These are phyloP conservation scores for Chrysanthemum lavandulifolium DNA, from an alignment of 129 eudicot species.

Conservation along the genomic window DNA sequence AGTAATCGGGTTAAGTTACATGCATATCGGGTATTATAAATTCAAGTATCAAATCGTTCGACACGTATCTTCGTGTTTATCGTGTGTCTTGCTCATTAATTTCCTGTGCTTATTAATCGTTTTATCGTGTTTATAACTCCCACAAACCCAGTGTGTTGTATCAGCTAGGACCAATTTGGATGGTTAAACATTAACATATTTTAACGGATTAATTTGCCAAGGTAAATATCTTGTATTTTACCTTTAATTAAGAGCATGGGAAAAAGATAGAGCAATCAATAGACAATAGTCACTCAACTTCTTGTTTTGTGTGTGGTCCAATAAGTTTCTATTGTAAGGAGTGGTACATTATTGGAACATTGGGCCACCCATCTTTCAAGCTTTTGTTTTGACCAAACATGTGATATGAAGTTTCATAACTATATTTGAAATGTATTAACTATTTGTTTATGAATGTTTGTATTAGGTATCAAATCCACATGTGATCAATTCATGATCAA, in stretches of 20 bases:
- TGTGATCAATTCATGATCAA: neutral
- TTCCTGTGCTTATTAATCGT: no score
- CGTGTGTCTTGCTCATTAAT: no score
- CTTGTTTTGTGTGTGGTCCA: conserved; percentile 14
- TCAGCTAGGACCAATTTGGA: no score
- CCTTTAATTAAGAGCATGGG: neutral
- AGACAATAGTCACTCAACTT: neutral
- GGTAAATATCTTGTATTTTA: neutral
- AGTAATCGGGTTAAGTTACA: no score
- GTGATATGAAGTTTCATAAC: neutral
- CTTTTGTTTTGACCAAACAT: conserved; percentile 17
- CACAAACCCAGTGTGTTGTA: no score
- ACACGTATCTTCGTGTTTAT: no score
- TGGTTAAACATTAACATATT: no score
- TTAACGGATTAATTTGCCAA: neutral
- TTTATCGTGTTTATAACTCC: no score
- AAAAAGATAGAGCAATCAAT: neutral
- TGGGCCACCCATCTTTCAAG: conserved; percentile 11
- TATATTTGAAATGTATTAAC: conserved; percentile 4
- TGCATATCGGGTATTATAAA: no score
- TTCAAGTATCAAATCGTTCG: no score
- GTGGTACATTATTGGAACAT: neutral
- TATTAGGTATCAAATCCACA: no score
- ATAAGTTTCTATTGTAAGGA: neutral
- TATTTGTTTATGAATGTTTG: no score